Conservation (phyloP, 176 grass and related monocot species). For the Microstegium vimineum region DNA sequence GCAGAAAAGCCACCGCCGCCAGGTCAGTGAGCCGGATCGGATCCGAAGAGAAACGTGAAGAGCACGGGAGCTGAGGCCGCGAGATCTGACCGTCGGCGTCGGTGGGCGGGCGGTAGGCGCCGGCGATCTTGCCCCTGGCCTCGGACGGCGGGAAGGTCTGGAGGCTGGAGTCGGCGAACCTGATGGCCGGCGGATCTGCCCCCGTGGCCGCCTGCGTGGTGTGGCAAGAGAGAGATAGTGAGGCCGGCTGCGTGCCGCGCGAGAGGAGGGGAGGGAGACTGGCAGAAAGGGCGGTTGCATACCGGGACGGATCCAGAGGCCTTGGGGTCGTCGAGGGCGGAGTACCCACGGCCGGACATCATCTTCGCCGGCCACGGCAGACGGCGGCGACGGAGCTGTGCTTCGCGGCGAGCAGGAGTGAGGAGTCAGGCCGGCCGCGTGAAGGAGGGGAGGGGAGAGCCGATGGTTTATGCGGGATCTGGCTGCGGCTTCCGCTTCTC, state of each 20-base stretch:
- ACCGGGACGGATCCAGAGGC: conserved; percentile 91
- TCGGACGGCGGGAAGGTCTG: conserved; percentile 90
- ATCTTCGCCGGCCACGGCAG: conserved; percentile 47
- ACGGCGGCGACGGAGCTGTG: background rate
- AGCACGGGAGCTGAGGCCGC: background rate
- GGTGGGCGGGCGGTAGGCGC: conserved; percentile 80
- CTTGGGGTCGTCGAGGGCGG: conserved; percentile 76
- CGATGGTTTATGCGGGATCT: conserved; percentile 9
- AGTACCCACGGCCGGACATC: conserved; percentile 96
- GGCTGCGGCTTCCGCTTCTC: background rate
- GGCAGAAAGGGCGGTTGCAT: background rate
- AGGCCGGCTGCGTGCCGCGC: background rate
- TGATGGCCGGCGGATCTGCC: conserved; percentile 69
- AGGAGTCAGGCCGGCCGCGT: background rate
- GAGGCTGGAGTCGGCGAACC: conserved; percentile 81
- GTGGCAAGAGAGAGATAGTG: background rate
- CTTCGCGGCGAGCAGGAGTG: background rate
- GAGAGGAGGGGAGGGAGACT: background rate
- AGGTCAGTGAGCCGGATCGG: conserved; percentile 19
- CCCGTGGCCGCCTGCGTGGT: conserved; percentile 52
- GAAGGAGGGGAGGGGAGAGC: background rate
- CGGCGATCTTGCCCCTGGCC: conserved; percentile 81
- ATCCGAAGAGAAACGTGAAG: conserved; percentile 21
- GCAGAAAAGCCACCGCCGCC: background rate
- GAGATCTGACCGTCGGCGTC: conserved; percentile 89